Base-by-base conservation (phyloP, 1,284 basidiomycete genomes). In the Rugosomyces carneus region DNA sequence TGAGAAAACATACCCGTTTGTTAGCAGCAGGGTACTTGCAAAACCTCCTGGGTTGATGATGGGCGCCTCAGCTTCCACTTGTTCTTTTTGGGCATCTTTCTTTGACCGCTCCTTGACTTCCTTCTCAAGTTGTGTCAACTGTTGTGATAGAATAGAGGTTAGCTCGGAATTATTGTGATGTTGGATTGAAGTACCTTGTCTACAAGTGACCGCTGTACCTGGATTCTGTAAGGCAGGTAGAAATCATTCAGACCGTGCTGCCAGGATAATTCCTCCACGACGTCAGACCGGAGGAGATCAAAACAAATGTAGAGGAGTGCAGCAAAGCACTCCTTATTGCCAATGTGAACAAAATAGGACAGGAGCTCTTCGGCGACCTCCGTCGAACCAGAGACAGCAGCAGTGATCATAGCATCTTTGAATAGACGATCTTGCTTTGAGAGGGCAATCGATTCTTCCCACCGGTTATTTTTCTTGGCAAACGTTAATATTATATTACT, bases 291-390 rank as follows among this genome's bases (percentile, higher is more conserved):
- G 44, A 99, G 70, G 10, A 97, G 74, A 66, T 99, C 94, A 70
- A 94, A 99, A 71, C 91, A 95, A 32, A 89, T 79, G 59, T 83
- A 97, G 31, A 97, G 78, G 57, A 89, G 76, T 1, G 92, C 93
- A 0, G 93, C 86, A 66, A 96, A 98, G 66, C 92, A 95, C 66
- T 99, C 96, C 71, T 93, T 95, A 77, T 95, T 96, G 32, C 96
- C 96, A 53, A 99, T 96, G 63, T 93, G 89, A 53, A 97, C 92
- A 61, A 93, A 94, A 71, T 94, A 99, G 7, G 83, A 84, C 16
- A 97, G 73, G 13, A 99, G 73, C 49, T 98, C 96, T 66, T 99
- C 94, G 2, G 92, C 89, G 27, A 98, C 89, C 46, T 93, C 88
- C 5, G 78, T 82, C 20, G 79, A 81, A 31, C 62, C 73, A 5